phyloP scores from a whole-genome alignment of 164 flowering plant genomes.

The Kingdonia uniflora region DNA sequence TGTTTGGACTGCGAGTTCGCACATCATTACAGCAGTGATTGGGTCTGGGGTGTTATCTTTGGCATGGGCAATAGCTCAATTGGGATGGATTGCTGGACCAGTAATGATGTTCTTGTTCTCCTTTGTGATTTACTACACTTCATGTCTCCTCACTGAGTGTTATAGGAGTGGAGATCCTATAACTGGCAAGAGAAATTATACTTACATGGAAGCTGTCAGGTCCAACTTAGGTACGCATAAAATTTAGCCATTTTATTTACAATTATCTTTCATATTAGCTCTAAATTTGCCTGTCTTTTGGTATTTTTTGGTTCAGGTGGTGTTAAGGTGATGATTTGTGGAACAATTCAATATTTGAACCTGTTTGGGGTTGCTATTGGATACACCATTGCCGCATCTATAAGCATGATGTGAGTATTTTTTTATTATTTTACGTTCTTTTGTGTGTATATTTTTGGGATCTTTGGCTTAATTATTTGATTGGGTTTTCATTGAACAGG shows the following conservation, averaged over 20 bases:
- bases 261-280: not conserved
- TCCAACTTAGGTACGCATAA: conserved; percentile 38
- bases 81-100: conserved; percentile 68
- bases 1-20: conserved; percentile 54
- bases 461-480: too few species aligned
- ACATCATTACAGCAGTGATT: conserved; percentile 57
- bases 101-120: conserved; percentile 41
- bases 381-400: conserved; percentile 47
- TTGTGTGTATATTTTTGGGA: too few species aligned
- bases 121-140: conserved; percentile 39
- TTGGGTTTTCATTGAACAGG: conserved; percentile 19
- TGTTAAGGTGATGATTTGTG: conserved; percentile 30
- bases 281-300: too few species aligned
- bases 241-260: not conserved
- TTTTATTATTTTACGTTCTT: not conserved
- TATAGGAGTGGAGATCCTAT: conserved; percentile 41
- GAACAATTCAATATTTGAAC: conserved; percentile 30
- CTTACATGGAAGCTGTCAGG: conserved; percentile 51
- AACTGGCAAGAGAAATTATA: conserved; percentile 47
- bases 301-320: conserved; percentile 47
- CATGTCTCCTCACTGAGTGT: conserved; percentile 40
- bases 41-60: conserved; percentile 58
- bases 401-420: conserved; percentile 45
- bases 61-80: conserved; percentile 57
- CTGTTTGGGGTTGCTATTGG: conserved; percentile 43